Conservation (phyloP, 495 filamentous ascomycete species). For the Penicillium pulvis region DNA sequence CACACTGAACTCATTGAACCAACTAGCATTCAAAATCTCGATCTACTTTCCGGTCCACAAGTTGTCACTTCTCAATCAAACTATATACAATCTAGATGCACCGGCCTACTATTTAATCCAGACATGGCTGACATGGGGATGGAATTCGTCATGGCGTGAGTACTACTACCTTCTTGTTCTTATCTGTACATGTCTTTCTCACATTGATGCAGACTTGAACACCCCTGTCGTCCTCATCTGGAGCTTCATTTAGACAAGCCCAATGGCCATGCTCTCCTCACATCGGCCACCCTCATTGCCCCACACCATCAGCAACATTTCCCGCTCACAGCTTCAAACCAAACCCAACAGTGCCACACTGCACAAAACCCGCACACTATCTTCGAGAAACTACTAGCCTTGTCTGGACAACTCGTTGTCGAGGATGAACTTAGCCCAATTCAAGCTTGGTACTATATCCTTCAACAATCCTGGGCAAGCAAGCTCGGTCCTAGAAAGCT, state of each 20-base stretch:
- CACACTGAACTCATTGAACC: background rate
- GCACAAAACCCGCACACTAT: conserved; percentile 15
- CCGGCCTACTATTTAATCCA: conserved; percentile 16
- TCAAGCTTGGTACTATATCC: conserved; percentile 38
- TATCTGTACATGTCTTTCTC: background rate
- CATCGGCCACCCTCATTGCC: background rate
- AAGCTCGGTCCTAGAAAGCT: conserved; percentile 4
- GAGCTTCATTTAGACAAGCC: conserved; percentile 3
- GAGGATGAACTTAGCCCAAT: conserved; percentile 37
- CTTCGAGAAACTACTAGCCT: conserved; percentile 28
- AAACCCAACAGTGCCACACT: background rate
- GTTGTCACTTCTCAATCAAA: background rate
- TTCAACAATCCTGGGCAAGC: conserved; percentile 22
- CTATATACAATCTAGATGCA: background rate
- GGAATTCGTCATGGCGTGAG: conserved; percentile 10
- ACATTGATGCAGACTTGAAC: conserved; percentile 3
- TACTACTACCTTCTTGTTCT: no score
- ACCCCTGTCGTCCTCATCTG: conserved; percentile 10
- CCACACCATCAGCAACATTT: background rate
- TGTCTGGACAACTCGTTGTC: conserved; percentile 31
- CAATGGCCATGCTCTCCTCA: conserved; percentile 9
- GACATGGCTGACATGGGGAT: conserved; percentile 6
- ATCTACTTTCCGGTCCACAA: background rate
- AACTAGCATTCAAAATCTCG: background rate
- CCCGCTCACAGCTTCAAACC: background rate